Conservation (phyloP, 306 rosid species). For the Vigna hirtella region DNA sequence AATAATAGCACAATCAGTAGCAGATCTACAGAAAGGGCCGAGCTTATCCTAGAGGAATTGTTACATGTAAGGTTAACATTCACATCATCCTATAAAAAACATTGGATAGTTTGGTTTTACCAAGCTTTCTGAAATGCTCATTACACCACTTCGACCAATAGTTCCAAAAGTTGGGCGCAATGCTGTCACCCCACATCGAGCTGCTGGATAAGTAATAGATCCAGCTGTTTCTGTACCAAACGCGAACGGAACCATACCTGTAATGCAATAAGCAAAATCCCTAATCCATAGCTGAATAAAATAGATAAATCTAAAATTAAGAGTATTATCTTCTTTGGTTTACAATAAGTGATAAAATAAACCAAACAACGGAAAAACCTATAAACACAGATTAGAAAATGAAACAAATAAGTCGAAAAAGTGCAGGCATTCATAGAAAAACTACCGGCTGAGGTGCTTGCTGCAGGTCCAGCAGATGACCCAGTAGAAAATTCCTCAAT, state of each 20-base stretch:
- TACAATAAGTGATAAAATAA: conserved; percentile 11
- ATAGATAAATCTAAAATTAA: neutral
- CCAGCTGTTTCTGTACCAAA: conserved; percentile 84
- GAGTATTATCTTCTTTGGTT: neutral
- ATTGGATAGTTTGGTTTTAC: conserved; percentile 45
- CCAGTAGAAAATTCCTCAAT: conserved; percentile 78
- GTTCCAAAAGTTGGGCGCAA: conserved; percentile 77
- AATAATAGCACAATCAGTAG: conserved; percentile 70
- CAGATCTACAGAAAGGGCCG: conserved; percentile 85
- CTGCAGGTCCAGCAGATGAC: conserved; percentile 87
- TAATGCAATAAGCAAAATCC: conserved; percentile 27
- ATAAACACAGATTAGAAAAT: neutral
- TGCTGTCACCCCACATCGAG: conserved; percentile 82
- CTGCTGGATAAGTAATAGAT: conserved; percentile 73
- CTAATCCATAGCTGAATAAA: neutral
- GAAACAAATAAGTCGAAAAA: neutral
- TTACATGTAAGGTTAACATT: conserved; percentile 39
- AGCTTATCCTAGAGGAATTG: conserved; percentile 69
- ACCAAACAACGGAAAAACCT: conserved; percentile 7
- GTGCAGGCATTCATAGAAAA: conserved; percentile 12
- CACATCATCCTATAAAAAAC: conserved; percentile 23
- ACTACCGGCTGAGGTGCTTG: conserved; percentile 76
- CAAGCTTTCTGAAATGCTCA: conserved; percentile 89
- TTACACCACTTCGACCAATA: conserved; percentile 82
- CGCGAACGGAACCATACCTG: conserved; percentile 85